A percentile compares a stretch with the other conserved stretches of the same genome.
Conservation (phyloP, 2,329 filamentous ascomycete genomes). For the Aspergillus fumigatiaffinis region DNA sequence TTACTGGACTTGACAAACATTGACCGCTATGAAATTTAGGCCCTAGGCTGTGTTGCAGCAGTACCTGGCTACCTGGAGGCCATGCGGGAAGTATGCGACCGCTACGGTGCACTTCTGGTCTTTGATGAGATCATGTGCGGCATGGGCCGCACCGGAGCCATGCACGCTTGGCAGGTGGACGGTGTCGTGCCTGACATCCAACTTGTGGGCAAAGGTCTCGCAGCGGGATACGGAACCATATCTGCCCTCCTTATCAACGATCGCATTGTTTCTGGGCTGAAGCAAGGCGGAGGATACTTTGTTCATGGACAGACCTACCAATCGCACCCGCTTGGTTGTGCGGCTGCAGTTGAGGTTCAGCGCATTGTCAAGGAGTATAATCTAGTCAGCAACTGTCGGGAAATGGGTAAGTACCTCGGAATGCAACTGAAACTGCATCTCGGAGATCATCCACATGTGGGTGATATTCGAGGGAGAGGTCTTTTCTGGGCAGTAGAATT, state of each 20-base stretch:
- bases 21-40: too few relatives aligned
- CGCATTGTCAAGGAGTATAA: conserved; percentile 48
- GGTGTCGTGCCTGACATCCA: conserved; percentile 52
- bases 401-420: conserved; percentile 10
- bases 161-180: conserved; percentile 51
- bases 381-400: conserved; percentile 20
- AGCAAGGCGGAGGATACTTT: conserved; percentile 25
- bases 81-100: conserved; percentile 62
- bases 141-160: conserved; percentile 45
- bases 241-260: conserved; percentile 50
- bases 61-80: conserved; percentile 63
- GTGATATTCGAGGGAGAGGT: conserved; percentile 53
- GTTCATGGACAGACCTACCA: conserved; percentile 56
- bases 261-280: conserved; percentile 4
- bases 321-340: conserved; percentile 52
- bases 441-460: conserved; percentile 37
- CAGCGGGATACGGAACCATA: conserved; percentile 38
- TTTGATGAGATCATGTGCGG: conserved; percentile 66
- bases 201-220: conserved; percentile 54
- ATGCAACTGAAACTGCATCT: conserved; percentile 20
- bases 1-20: conserved; percentile 44
- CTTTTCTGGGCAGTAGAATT: conserved; percentile 49
- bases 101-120: conserved; percentile 65
- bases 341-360: conserved; percentile 55
- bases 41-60: conserved; percentile 35